Evolutionary conservation across 2,329 filamentous ascomycete species (phyloP).

Genomic region (Colletotrichum godetiae): DNA sequence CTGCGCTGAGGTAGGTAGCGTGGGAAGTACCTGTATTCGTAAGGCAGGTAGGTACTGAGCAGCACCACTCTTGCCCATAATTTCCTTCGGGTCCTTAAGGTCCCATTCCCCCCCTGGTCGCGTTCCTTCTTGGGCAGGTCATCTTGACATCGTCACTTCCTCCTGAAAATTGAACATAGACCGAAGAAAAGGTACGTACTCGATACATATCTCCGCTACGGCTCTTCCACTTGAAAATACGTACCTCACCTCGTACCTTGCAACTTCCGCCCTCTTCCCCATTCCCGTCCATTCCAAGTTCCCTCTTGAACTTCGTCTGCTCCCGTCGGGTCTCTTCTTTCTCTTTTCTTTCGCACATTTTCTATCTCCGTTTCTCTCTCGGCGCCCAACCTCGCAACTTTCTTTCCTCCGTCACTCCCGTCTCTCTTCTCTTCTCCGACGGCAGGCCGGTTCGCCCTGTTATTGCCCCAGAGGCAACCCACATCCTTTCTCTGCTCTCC

Average conservation of each 20-base stretch:
- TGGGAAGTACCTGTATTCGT: neutral
- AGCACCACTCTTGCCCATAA: neutral
- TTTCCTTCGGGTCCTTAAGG: neutral
- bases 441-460: conserved; percentile 25
- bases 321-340: no score
- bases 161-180: neutral
- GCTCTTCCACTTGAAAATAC: conserved; percentile 13
- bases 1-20: no score
- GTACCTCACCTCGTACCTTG: neutral
- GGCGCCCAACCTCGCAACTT: conserved; percentile 1
- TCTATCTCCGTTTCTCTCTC: neutral
- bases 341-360: neutral
- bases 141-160: conserved; percentile 4
- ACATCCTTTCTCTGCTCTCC: neutral
- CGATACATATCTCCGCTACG: conserved; percentile 8
- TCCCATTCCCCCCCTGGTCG: neutral
- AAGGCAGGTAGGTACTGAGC: neutral
- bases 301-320: neutral
- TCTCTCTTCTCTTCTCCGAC: conserved; percentile 3
- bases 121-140: neutral
- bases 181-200: conserved; percentile 1
- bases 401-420: neutral
- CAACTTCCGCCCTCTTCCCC: neutral
- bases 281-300: neutral
- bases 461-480: conserved; percentile 25